Base-by-base conservation (phyloP, 768 basidiomycete genomes). In the Neoboletus subvelutipes region DNA sequence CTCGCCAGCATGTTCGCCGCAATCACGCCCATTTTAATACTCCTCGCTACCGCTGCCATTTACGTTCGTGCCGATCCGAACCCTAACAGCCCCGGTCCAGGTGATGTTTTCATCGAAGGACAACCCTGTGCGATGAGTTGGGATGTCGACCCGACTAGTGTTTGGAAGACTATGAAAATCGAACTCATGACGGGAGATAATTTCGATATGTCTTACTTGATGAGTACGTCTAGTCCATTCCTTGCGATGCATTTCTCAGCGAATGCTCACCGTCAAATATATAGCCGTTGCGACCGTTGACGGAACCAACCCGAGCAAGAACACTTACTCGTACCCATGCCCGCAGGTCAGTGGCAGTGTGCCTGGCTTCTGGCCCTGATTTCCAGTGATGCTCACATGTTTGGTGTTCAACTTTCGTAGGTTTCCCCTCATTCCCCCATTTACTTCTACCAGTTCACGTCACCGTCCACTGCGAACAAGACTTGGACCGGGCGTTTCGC, bases 101-200 rank as follows among this genome's bases (percentile, higher is more conserved):
- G 82, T 41, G 73, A 78, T 42, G 64, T 78, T 26, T 88, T 80
- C 76, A 80, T 81, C 41, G 74, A 80, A 52, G 90, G 89, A 20
- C 48, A 69, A 11, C 65, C 73, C 4, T 93, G 90, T 65, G 61
- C 67, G 29, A 76, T 87, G 42, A 64, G 68, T 12, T 94, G 92
- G 91, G 65, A 65, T 1, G 78, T 75, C 8, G 90, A 91, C 65
- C 55, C 72, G 6, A 78, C 80, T 15, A 83, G 84, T 22, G 61
- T 58, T 17, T 94, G 92, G 92, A 84, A 80, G 67, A 69, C 75
- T 57, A 90, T 88, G 84, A 73, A 78, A 59, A 88, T 94, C 55
- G 76, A 90, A 68, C 81, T 93, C 69, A 92, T 90, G 90, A 85
- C 87, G 1, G 92, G 91, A 5, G 67, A 79, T 66, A 92, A 94